phyloP scores from a whole-genome alignment of 495 filamentous ascomycete genomes.

The Aspergillus bridgeri region DNA sequence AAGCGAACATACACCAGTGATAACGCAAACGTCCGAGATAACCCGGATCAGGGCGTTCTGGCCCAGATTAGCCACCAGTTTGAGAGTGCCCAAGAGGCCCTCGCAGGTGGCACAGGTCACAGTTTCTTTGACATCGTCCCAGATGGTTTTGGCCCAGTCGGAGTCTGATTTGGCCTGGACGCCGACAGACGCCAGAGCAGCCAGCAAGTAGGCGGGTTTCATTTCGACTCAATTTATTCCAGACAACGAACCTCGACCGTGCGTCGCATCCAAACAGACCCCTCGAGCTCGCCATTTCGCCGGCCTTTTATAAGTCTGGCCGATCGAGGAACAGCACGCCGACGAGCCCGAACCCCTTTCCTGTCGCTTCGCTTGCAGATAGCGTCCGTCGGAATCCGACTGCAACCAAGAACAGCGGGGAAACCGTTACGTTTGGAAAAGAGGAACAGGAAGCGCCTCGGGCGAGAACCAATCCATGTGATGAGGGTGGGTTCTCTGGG shows the following conservation, averaged over 20 bases:
- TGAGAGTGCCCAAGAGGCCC: conserved; percentile 43
- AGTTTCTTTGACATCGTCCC: conserved; percentile 40
- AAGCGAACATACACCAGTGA: conserved; percentile 31
- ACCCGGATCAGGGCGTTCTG: conserved; percentile 38
- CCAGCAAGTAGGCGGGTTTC: background rate
- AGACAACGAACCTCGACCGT: background rate
- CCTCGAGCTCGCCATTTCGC: background rate
- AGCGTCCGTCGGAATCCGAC: background rate
- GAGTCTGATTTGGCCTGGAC: background rate
- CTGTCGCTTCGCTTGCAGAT: background rate
- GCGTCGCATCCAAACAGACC: background rate
- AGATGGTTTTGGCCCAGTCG: conserved; percentile 21
- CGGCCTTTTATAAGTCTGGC: background rate
- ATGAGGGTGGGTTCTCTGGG: background rate
- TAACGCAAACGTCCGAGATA: conserved; percentile 44
- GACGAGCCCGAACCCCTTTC: too few species aligned
- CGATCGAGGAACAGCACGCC: too few species aligned
- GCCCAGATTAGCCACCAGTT: conserved; percentile 40
- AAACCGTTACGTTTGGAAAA: background rate
- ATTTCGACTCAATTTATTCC: background rate
- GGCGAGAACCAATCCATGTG: background rate
- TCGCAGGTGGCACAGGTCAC: conserved; percentile 46
- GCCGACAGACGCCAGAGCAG: background rate
- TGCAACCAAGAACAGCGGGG: background rate
- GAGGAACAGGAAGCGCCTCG: background rate